Base-by-base conservation (phyloP, 345 rosid genomes). In the Gossypium ekmanianum region DNA sequence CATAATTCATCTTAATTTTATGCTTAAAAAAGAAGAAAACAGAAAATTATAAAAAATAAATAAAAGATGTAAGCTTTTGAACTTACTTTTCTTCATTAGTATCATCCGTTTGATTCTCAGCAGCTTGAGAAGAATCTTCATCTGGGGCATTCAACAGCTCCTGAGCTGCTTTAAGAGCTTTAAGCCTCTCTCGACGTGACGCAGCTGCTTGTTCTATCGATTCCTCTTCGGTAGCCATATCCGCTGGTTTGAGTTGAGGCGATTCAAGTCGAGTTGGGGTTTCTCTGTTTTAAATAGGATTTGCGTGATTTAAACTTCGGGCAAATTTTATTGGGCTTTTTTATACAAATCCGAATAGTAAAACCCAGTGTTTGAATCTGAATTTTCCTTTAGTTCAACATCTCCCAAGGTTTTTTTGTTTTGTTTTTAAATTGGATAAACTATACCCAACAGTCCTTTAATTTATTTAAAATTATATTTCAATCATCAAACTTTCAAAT, bases 131-230 rank as follows among this genome's bases (percentile, higher is more conserved):
- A 43, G 83, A 74, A 44, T 64, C 88, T 24, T 81, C 89, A 45
- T 88, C 88, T 2, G 86, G 89, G 27, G 85, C 77, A 67, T 52
- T 83, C 16, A 85, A 54, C 2, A 94, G 83, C 64, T 94, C 91
- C 79, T 88, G 88, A 71, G 98, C 97, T 71, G 86, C 91, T 77
- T 77, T 90, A 47, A 94, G 87, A 80, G 94, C 97, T 72, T 73
- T 88, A 47, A 94, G 83, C 77, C 94, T 87, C 90, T 94, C 97
- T 74, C 88, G 79, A 29, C 97, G 97, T 13, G 83, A 83, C 5
- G 88, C 92, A 55, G 91, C 89, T 7, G 90, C 90, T 70, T 86
- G 93, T 78, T 89, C 97, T 9, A 88, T 66, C 3, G 94, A 88
- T 1, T 87, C 91, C 56, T 88, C 91, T 76, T 90, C 96, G 62